Evolutionary conservation across 2,329 filamentous ascomycete genomes (phyloP).

Genomic region (Penicillium sclerotiorum): DNA sequence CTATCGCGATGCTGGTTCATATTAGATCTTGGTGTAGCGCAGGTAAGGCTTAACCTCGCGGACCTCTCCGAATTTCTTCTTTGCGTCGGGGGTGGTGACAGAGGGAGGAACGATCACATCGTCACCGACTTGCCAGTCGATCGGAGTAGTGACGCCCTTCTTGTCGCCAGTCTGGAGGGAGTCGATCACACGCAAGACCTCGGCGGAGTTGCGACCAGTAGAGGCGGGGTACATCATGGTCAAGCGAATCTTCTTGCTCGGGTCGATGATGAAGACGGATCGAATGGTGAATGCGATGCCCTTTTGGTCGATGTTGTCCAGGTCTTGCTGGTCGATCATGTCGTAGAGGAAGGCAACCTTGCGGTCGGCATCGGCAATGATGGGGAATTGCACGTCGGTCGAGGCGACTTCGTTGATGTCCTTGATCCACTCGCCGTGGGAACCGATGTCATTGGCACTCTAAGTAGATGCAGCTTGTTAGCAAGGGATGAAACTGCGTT

Average conservation of each 20-base stretch:
- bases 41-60: constrained; percentile 59
- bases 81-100: constrained; percentile 81
- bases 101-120: constrained; percentile 89
- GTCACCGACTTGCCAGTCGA: constrained; percentile 87
- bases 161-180: constrained; percentile 84
- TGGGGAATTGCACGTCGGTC: constrained; percentile 72
- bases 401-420: constrained; percentile 82
- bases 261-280: constrained; percentile 93
- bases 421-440: constrained; percentile 30
- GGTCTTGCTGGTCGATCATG: constrained; percentile 84
- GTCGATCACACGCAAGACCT: constrained; percentile 79
- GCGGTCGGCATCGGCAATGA: constrained; percentile 79
- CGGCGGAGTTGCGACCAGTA: constrained; percentile 79
- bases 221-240: constrained; percentile 93
- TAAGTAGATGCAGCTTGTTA: constrained; percentile 20
- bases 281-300: constrained; percentile 90
- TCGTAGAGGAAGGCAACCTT: constrained; percentile 77
- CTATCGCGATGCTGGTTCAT: no score
- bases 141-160: constrained; percentile 84
- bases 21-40: constrained; percentile 25
- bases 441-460: constrained; percentile 64
- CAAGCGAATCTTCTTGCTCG: constrained; percentile 88
- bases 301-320: constrained; percentile 79
- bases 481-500: not conserved
- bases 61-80: constrained; percentile 80